Conservation (phyloP, 2,329 filamentous ascomycete genomes). For the Lasiodiplodia hormozganensis region DNA sequence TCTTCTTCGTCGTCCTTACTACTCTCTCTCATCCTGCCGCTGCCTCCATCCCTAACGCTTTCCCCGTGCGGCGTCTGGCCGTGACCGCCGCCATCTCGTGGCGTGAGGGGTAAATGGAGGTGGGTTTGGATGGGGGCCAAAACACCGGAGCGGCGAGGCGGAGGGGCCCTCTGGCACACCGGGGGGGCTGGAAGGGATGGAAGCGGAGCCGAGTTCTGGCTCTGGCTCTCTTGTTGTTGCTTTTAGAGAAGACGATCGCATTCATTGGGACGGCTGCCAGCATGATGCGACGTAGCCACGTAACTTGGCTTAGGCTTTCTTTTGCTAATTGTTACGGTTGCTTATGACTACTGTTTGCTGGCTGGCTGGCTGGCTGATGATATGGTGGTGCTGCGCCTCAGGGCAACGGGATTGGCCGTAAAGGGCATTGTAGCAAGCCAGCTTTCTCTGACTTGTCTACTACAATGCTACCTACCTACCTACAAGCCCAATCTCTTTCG, state of each 20-base stretch:
- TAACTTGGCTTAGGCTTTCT: neutral
- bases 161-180: neutral
- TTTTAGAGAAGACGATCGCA: too few relatives aligned
- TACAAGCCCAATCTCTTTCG: neutral
- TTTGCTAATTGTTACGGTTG: neutral
- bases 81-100: neutral
- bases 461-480: neutral
- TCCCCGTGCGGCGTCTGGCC: neutral
- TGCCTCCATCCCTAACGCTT: neutral
- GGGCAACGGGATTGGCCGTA: neutral
- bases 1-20: neutral
- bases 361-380: neutral
- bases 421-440: neutral
- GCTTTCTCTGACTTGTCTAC: neutral
- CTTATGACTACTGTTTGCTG: neutral
- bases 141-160: neutral
- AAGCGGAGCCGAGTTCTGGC: neutral
- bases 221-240: neutral
- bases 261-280: too few relatives aligned
- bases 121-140: neutral
- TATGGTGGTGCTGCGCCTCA: neutral
- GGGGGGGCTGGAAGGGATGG: neutral
- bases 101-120: neutral
- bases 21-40: neutral
- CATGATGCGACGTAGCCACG: constrained; percentile 16